Percentiles rank a stretch among this genome's conserved stretches.
phyloP scores from a whole-genome alignment of 805 yeast genomes.

The Saccharomycopsis sp. region DNA sequence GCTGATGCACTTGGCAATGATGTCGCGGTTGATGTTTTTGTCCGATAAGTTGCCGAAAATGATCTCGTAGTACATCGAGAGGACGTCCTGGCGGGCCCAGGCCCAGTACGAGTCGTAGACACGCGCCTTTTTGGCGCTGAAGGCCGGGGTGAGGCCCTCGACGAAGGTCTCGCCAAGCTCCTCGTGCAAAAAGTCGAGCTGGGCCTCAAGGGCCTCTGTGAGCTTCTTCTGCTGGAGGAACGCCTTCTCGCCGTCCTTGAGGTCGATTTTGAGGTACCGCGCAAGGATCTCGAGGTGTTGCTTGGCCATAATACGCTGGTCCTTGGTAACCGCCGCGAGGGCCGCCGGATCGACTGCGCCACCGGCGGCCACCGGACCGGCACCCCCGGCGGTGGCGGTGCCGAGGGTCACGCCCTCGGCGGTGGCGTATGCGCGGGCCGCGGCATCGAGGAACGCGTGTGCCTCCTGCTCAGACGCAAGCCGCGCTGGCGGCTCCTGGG shows the following conservation, averaged over 20 bases:
- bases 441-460: conserved; percentile 75
- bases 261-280: conserved; percentile 86
- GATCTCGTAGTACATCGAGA: conserved; percentile 90
- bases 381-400: conserved; percentile 41
- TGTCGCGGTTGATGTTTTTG: conserved; percentile 88
- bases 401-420: conserved; percentile 74
- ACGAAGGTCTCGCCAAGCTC: conserved; percentile 93
- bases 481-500: conserved; percentile 88
- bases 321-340: conserved; percentile 57
- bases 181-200: conserved; percentile 66
- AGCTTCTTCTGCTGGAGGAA: conserved; percentile 75
- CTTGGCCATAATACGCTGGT: conserved; percentile 42
- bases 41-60: conserved; percentile 87
- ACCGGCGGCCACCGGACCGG: conserved; percentile 48
- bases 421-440: conserved; percentile 81
- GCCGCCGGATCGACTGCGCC: conserved; percentile 95
- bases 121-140: conserved; percentile 90
- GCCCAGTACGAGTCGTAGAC: conserved; percentile 98
- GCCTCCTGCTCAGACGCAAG: conserved; percentile 84
- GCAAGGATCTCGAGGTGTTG: conserved; percentile 82
- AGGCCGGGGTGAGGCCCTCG: conserved; percentile 82
- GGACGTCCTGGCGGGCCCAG: conserved; percentile 98
- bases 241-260: conserved; percentile 85
- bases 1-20: conserved; percentile 91
- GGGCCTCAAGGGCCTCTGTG: conserved; percentile 73